Evolutionary conservation across 2,329 filamentous ascomycete species (phyloP), one percentile per base, ranked within the genome.

Genomic region (Ophiosphaerella korrae): DNA sequence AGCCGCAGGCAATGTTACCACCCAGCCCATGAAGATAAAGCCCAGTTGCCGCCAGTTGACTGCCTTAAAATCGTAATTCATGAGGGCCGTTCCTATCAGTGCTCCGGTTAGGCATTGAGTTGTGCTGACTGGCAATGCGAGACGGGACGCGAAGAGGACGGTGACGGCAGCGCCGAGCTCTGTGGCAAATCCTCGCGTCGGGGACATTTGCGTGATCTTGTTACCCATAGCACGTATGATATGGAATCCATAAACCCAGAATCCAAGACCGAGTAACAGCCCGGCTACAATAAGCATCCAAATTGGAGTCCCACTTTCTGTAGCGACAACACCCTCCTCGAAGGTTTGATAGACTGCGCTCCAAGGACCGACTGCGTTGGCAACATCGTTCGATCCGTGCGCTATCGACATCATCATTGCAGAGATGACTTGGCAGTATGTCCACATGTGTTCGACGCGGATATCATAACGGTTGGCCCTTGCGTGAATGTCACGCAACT

Each of bases 91-190:
- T 43, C 88, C 88, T 31, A 90, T 84, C 0, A 87, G 90, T 18
- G 88, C 87, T 41, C 88, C 88, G 5, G 88, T 90, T 72, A 91
- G 89, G 71, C 88, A 90, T 87, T 64, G 62, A 18, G 67, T 63
- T 2, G 67, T 91, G 0, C 87, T 90, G 14, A 90, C 88, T 29
- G 88, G 88, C 0, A 91, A 84, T 2, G 81, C 82, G 78, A 81
- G 88, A 66, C 89, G 87, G 0, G 86, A 88, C 78, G 88, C 88
- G 66, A 91, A 72, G 13, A 90, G 82, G 48, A 90, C 83, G 8
- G 88, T 90, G 62, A 90, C 84, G 60, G 88, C 87, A 37, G 88
- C 87, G 31, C 88, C 88, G 80, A 90, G 82, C 70, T 91, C 88
- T 87, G 90, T 90, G 45, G 86, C 89, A 58, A 77, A 88, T 37